phyloP scores from a whole-genome alignment of 345 rosid species.

The thale cress (Arabidopsis thaliana) region DNA sequence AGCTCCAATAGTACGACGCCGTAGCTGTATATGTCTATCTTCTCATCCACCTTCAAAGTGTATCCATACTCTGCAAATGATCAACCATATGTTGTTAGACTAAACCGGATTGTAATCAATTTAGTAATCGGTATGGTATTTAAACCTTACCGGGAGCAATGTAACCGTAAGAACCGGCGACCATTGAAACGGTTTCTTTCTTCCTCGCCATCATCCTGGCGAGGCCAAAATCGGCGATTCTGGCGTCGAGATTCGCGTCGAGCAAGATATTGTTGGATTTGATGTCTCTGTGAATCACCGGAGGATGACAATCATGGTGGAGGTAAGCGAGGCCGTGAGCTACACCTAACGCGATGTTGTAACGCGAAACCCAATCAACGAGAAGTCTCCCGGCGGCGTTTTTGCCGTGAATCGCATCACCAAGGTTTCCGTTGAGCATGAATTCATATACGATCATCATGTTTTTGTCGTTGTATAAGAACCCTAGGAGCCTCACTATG shows the following conservation, averaged over 20 bases:
- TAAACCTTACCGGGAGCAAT: conserved; percentile 79
- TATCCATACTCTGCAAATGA: conserved; percentile 79
- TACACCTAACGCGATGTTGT: conserved; percentile 81
- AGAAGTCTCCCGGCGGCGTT: conserved; percentile 66
- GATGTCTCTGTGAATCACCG: conserved; percentile 86
- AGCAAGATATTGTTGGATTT: conserved; percentile 89
- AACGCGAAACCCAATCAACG: conserved; percentile 89
- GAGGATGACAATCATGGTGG: conserved; percentile 93
- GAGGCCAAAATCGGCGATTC: conserved; percentile 91
- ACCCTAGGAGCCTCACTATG: conserved; percentile 81
- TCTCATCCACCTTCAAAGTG: conserved; percentile 91
- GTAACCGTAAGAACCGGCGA: conserved; percentile 97
- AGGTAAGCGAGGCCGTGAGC: conserved; percentile 95
- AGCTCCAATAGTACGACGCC: conserved; percentile 91
- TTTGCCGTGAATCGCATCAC: conserved; percentile 80
- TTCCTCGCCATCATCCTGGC: conserved; percentile 85
- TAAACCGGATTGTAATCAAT: conserved; percentile 5
- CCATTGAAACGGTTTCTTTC: conserved; percentile 92
- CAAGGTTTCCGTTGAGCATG: conserved; percentile 86
- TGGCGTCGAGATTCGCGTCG: conserved; percentile 81
- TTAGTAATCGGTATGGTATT: conserved; percentile 7
- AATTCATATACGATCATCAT: conserved; percentile 86
- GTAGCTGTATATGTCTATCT: conserved; percentile 88
- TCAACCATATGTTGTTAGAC: not conserved
- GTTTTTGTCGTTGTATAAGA: conserved; percentile 69